Evolutionary conservation across 2,329 filamentous ascomycete genomes (phyloP), one percentile per base, ranked within the genome.

Genomic region (Botrytis porri): DNA sequence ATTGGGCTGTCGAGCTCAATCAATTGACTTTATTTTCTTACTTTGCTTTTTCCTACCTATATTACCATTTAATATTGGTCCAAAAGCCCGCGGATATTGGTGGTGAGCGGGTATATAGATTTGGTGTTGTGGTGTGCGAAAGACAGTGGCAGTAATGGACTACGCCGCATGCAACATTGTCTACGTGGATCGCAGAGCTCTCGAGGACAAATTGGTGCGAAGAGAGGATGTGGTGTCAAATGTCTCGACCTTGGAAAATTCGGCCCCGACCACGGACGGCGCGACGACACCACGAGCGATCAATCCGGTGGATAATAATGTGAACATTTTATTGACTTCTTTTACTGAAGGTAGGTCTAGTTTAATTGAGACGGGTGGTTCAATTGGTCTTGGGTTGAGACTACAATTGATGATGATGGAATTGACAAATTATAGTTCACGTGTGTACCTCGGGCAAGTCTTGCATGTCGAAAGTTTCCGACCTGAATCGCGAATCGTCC

Each of bases 401-500:
- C 59, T 64, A 62, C 64, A 14, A 59, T 57, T 20, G 51, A 69
- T 20, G 51, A 69, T 20, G 64, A 67, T 66, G 39, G 57, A 41
- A 51, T 63, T 79, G 73, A 80, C 75, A 69, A 75, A 48, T 62
- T 64, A 48, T 75, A 88, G 86, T 89, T 70, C 86, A 86, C 76
- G 81, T 88, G 54, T 88, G 86, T 77, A 83, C 83, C 62, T 85
- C 84, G 16, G 86, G 85, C 66, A 82, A 84, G 73, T 84, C 86
- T 32, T 88, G 88, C 77, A 83, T 87, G 75, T 81, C 82, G 25
- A 86, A 86, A 78, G 80, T 89, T 32, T 84, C 84, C 71, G 85
- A 88, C 75, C 79, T 89, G 48, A 85, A 83, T 76, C 84, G 85
- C 70, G 81, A 81, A 65, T 82, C 83, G 43, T 81, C 82, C 54